A percentile compares a stretch with the other conserved stretches of the same genome.
Evolutionary conservation across 2,329 filamentous ascomycete genomes (phyloP).

Genomic region (Epichloe elymi): DNA sequence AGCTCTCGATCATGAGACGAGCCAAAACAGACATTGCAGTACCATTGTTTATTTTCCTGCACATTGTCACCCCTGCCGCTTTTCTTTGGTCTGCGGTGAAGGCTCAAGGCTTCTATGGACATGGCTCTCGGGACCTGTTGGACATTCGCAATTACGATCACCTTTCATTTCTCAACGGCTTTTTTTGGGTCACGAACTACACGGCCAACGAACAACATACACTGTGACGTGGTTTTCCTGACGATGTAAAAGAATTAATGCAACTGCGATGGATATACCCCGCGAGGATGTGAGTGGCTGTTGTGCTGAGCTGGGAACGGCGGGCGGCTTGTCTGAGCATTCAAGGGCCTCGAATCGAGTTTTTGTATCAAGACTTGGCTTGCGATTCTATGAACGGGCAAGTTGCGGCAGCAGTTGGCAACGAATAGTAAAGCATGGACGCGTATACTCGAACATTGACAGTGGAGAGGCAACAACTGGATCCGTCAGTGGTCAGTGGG

Average conservation of each 20-base stretch:
- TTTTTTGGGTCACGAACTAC: slow-evolving; percentile 20
- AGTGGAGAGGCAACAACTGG: slow-evolving; percentile 16
- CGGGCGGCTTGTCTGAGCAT: background rate
- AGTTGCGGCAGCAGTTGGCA: slow-evolving; percentile 5
- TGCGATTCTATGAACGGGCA: background rate
- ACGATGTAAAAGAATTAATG: slow-evolving; percentile 21
- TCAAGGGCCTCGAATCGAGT: background rate
- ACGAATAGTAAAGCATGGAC: slow-evolving; percentile 2
- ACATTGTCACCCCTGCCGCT: background rate
- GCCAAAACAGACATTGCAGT: background rate
- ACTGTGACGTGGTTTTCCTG: slow-evolving; percentile 23
- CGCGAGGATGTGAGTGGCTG: slow-evolving; percentile 23
- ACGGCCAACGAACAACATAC: slow-evolving; percentile 17
- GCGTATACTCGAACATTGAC: slow-evolving; percentile 10
- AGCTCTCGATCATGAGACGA: background rate
- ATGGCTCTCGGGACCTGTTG: background rate
- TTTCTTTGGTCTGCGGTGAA: background rate
- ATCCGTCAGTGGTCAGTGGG: slow-evolving; percentile 7
- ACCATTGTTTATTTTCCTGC: background rate
- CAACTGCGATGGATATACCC: slow-evolving; percentile 31
- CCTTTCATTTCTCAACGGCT: slow-evolving; percentile 13
- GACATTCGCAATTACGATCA: slow-evolving; percentile 12
- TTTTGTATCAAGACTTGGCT: background rate
- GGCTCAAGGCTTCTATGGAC: background rate
- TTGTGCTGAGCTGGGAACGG: slow-evolving; percentile 20